A percentile compares a stretch with the other conserved stretches of the same genome.
These are phyloP conservation scores for Xylariaceae sp. DNA, from an alignment of 2,329 filamentous ascomycete genomes.

Conservation along the genomic window DNA sequence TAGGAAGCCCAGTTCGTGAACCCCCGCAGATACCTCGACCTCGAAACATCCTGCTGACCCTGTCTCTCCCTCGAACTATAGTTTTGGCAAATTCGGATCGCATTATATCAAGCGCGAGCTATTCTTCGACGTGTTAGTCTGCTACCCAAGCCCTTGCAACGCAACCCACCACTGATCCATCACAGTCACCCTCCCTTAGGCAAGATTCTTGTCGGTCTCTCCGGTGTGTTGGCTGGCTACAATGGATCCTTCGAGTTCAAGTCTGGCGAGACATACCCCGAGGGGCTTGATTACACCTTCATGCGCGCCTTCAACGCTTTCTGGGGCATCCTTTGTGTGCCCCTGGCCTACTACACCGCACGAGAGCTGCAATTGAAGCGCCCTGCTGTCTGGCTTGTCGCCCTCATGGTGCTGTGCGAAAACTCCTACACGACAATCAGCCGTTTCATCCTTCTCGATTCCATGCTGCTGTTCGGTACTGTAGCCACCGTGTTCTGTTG, in stretches of 20 bases:
- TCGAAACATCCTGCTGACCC: conserved; percentile 24
- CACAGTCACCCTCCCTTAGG: conserved; percentile 73
- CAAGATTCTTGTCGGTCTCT: conserved; percentile 97
- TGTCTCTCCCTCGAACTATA: conserved; percentile 32
- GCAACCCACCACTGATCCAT: conserved; percentile 9
- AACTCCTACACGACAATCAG: conserved; percentile 99
- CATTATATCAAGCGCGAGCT: conserved; percentile 99
- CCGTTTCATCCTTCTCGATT: conserved; percentile 95
- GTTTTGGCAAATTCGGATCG: conserved; percentile 95
- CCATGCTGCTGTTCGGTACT: conserved; percentile 98
- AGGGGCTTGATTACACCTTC: conserved; percentile 92
- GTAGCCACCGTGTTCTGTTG: conserved; percentile 96
- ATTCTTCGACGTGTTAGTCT: conserved; percentile 76
- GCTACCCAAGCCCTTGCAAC: conserved; percentile 5
- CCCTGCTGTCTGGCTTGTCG: conserved; percentile 89
- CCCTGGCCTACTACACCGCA: conserved; percentile 91
- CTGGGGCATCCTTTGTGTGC: conserved; percentile 89
- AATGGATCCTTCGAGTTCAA: conserved; percentile 99
- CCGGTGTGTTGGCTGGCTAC: conserved; percentile 93
- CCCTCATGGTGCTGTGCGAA: conserved; percentile 95
- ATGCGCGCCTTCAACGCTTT: conserved; percentile 98
- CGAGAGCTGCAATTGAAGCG: conserved; percentile 83
- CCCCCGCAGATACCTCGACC: conserved; percentile 4
- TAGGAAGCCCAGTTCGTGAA: conserved; percentile 56
- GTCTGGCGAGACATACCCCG: conserved; percentile 91